Percentiles rank a stretch among this genome's conserved stretches.
Evolutionary conservation across 441 rosid genomes (phyloP).

Genomic region (Brassica balearica): DNA sequence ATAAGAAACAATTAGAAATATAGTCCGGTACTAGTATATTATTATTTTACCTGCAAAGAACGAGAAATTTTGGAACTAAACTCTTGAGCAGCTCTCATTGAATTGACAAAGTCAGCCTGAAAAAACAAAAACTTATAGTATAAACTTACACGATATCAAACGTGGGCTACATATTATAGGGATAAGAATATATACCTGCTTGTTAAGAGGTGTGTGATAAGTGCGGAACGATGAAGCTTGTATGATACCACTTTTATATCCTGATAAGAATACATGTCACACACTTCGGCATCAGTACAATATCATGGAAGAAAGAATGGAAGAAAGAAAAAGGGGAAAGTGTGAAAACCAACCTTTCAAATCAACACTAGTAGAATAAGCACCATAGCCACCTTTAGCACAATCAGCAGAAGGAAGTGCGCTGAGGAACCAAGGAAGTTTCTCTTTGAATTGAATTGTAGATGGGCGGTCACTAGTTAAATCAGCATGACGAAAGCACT

Average conservation of each 20-base stretch:
- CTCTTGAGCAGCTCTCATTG: slow-evolving; percentile 92
- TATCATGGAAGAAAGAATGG: slow-evolving; percentile 9
- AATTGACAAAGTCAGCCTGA: slow-evolving; percentile 86
- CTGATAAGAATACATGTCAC: slow-evolving; percentile 48
- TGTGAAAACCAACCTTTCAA: slow-evolving; percentile 82
- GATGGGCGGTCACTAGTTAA: slow-evolving; percentile 88
- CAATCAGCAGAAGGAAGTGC: slow-evolving; percentile 98
- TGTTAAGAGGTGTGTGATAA: slow-evolving; percentile 95
- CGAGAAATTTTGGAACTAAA: slow-evolving; percentile 80
- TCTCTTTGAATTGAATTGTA: slow-evolving; percentile 83
- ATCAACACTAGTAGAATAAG: slow-evolving; percentile 90
- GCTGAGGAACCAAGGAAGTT: slow-evolving; percentile 96
- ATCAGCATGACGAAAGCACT: slow-evolving; percentile 98
- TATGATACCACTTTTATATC: slow-evolving; percentile 76
- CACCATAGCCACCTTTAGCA: slow-evolving; percentile 99
- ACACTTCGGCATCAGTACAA: neutral
- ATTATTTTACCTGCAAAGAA: slow-evolving; percentile 65
- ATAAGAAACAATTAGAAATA: neutral
- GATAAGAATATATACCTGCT: slow-evolving; percentile 66
- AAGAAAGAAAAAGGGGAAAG: slow-evolving; percentile 14
- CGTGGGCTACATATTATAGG: neutral
- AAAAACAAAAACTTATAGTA: slow-evolving; percentile 36
- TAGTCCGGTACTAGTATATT: neutral
- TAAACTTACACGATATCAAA: neutral
- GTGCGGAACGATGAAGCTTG: slow-evolving; percentile 99